Conservation (phyloP, 371 early-diverging fungal species). For the Rhizopus stolonifer region DNA sequence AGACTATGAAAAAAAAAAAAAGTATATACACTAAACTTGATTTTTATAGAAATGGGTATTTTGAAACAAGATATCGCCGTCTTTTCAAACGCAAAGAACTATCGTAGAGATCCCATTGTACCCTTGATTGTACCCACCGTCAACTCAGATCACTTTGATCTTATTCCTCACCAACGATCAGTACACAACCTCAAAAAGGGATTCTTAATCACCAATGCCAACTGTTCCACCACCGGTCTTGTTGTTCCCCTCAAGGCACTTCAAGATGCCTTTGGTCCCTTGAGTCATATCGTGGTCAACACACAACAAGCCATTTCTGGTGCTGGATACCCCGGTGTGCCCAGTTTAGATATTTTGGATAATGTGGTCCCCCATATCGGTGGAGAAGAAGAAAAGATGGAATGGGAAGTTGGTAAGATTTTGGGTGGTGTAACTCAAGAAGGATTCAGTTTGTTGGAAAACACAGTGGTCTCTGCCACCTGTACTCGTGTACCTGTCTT, state of each 20-base stretch:
- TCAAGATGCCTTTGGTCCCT: conserved; percentile 84
- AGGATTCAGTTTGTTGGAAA: conserved; percentile 47
- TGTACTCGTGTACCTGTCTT: conserved; percentile 96
- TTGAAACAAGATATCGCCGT: conserved; percentile 80
- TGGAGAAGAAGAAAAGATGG: conserved; percentile 98
- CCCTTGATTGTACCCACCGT: conserved; percentile 93
- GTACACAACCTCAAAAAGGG: conserved; percentile 71
- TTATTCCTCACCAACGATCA: conserved; percentile 76
- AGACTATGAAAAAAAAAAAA: no score
- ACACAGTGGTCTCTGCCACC: conserved; percentile 83
- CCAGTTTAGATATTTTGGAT: conserved; percentile 90
- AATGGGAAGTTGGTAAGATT: conserved; percentile 92
- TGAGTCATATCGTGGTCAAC: conserved; percentile 75
- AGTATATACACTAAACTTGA: no score
- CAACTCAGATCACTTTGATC: conserved; percentile 83
- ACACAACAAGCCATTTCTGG: conserved; percentile 97
- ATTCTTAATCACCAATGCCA: conserved; percentile 94
- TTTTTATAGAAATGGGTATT: conserved; percentile 73
- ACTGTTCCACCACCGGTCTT: conserved; percentile 95
- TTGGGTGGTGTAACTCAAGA: conserved; percentile 67
- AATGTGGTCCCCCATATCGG: conserved; percentile 93
- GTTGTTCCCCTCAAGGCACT: conserved; percentile 91
- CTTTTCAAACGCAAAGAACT: conserved; percentile 95
- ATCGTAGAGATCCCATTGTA: conserved; percentile 83
- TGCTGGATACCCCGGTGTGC: conserved; percentile 96